phyloP scores from a whole-genome alignment of 2,329 filamentous ascomycete genomes.

The Hypomyces perniciosus region DNA sequence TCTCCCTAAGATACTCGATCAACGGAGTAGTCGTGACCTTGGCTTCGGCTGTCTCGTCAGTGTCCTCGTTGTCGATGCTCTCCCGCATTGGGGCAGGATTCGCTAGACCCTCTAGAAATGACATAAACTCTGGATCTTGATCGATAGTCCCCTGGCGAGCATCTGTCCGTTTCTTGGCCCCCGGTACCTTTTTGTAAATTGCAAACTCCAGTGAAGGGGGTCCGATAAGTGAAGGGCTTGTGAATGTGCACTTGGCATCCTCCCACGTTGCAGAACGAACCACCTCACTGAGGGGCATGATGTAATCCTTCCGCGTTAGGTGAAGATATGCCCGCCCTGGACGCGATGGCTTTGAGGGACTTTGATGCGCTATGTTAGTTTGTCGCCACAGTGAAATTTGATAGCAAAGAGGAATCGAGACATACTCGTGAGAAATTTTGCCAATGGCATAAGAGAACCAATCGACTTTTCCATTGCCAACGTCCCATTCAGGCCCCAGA shows the following conservation, averaged over 20 bases:
- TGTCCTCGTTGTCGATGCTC: conserved; percentile 35
- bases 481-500: conserved; percentile 75
- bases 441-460: conserved; percentile 63
- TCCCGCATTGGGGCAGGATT: conserved; percentile 52
- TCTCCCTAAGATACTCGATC: conserved; percentile 84
- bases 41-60: conserved; percentile 39
- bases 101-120: conserved; percentile 81
- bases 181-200: conserved; percentile 76
- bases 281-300: conserved; percentile 60
- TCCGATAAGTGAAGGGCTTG: conserved; percentile 66
- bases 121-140: conserved; percentile 91
- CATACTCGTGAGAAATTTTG: conserved; percentile 80
- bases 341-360: conserved; percentile 76
- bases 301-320: conserved; percentile 63
- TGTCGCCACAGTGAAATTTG: neutral
- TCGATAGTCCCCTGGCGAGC: conserved; percentile 90
- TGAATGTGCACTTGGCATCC: conserved; percentile 73
- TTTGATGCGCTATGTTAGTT: conserved; percentile 29
- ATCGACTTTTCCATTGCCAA: conserved; percentile 75
- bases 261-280: conserved; percentile 68
- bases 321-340: conserved; percentile 80
- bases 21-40: conserved; percentile 80
- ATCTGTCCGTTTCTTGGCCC: conserved; percentile 68
- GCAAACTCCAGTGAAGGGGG: conserved; percentile 78
- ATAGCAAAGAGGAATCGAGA: conserved; percentile 12